Base-by-base conservation (phyloP, 805 yeast species). In the Saccharomycopsis sp. region DNA sequence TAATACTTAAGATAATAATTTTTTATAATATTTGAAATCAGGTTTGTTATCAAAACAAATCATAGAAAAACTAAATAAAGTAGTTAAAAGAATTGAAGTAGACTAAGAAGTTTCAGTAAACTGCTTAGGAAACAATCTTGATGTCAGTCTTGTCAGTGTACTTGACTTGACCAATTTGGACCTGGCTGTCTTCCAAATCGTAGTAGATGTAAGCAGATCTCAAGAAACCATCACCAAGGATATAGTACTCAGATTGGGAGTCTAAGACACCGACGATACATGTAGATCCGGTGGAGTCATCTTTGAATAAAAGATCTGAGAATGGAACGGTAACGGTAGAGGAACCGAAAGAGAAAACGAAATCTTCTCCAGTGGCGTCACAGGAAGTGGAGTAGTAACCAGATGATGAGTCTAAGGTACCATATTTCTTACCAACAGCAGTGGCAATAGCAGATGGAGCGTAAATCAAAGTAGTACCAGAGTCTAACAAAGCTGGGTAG, bases 341-440 rank as follows among this genome's bases (percentile, higher is more conserved):
- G 7, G 88, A 90, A 60, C 82, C 82, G 70, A 87, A 84, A 63
- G 78, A 72, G 64, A 82, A 82, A 47, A 72, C 71, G 5, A 82
- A 61, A 63, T 68, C 64, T 1, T 71, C 71, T 56, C 70, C 64
- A 53, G 69, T 67, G 3, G 68, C 65, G 61, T 68, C 64, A 68
- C 91, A 86, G 3, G 68, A 68, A 63, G 80, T 67, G 9, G 72
- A 25, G 67, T 83, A 86, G 52, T 76, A 77, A 1, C 81, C 83
- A 3, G 71, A 63, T 1, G 63, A 56, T 1, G 66, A 41, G 14
- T 77, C 72, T 63, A 76, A 84, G 2, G 65, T 19, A 66, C 68
- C 62, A 52, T 58, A 49, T 52, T 55, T 52, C 22, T 54, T 23
- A 51, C 64, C 68, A 42, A 56, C 64, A 47, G 60, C 67, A 55